Percentiles rank a stretch among this genome's conserved stretches.
These are phyloP conservation scores for Avena sativa DNA, from an alignment of 176 grass and related monocot species.

Conservation along the genomic window DNA sequence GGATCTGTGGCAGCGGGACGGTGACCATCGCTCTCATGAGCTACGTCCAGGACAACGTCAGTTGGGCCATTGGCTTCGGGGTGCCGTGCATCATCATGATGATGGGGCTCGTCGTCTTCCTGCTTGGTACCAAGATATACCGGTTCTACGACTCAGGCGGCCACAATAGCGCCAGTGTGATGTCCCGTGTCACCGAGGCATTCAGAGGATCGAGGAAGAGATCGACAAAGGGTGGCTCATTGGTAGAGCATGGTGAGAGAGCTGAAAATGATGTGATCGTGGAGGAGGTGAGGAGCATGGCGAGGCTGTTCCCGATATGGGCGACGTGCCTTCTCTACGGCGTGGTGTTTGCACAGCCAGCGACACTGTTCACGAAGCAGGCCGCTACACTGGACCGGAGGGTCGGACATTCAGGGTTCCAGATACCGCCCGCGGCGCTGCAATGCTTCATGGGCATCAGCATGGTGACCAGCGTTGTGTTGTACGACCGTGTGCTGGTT, in stretches of 20 bases:
- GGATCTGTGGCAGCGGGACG: conserved; percentile 33
- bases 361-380: conserved; percentile 62
- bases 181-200: neutral
- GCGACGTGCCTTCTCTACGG: conserved; percentile 53
- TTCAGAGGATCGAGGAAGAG: conserved; percentile 8
- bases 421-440: conserved; percentile 51
- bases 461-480: conserved; percentile 29
- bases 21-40: conserved; percentile 41
- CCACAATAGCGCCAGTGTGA: neutral
- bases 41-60: conserved; percentile 68
- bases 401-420: conserved; percentile 27
- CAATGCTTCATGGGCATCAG: conserved; percentile 49
- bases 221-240: neutral
- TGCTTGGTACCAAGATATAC: conserved; percentile 56
- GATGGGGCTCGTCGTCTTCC: conserved; percentile 50
- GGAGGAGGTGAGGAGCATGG: conserved; percentile 38
- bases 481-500: conserved; percentile 60
- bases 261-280: neutral
- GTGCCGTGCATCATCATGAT: conserved; percentile 57
- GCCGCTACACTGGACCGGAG: conserved; percentile 49
- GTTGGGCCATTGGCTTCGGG: conserved; percentile 65
- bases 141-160: conserved; percentile 31
- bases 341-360: conserved; percentile 36
- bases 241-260: neutral
- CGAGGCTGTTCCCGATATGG: conserved; percentile 53